A percentile compares a stretch with the other conserved stretches of the same genome.
Evolutionary conservation across 2,329 filamentous ascomycete species (phyloP).

Genomic region (Plectosphaerella sp.): DNA sequence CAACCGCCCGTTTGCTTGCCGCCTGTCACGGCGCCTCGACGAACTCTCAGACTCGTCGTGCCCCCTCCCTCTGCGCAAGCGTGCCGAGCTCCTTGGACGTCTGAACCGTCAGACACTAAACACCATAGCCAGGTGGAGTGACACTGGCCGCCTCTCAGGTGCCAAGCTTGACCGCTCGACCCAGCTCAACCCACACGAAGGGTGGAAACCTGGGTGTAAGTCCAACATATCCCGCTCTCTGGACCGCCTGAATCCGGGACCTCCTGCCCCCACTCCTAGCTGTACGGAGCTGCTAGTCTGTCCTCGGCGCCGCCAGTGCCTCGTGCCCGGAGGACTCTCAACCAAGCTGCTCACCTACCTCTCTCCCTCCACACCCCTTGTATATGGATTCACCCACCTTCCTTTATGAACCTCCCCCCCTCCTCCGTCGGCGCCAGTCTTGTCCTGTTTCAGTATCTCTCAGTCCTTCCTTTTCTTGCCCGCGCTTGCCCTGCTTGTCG

Average conservation of each 20-base stretch:
- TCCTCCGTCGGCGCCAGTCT: conserved; percentile 4
- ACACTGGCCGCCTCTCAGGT: no score
- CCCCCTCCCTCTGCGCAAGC: no score
- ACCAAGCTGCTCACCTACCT: no score
- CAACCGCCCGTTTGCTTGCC: neutral
- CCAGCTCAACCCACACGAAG: neutral
- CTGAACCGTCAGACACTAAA: no score
- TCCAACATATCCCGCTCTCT: neutral
- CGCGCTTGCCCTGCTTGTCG: neutral
- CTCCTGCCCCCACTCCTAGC: neutral
- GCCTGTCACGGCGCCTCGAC: neutral
- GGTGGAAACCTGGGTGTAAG: neutral
- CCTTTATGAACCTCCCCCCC: neutral
- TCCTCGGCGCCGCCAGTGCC: neutral
- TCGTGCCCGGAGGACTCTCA: no score
- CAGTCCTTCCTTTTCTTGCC: neutral
- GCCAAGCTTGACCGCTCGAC: no score
- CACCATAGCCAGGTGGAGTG: no score
- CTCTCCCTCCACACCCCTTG: no score
- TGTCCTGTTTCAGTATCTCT: conserved; percentile 3
- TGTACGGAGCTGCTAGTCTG: neutral
- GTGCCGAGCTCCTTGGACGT: no score
- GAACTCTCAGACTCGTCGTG: neutral
- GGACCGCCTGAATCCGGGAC: neutral
- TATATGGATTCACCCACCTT: no score